Evolutionary conservation across 1,284 basidiomycete species (phyloP).

Genomic region (Cutaneotrichosporon sp.): DNA sequence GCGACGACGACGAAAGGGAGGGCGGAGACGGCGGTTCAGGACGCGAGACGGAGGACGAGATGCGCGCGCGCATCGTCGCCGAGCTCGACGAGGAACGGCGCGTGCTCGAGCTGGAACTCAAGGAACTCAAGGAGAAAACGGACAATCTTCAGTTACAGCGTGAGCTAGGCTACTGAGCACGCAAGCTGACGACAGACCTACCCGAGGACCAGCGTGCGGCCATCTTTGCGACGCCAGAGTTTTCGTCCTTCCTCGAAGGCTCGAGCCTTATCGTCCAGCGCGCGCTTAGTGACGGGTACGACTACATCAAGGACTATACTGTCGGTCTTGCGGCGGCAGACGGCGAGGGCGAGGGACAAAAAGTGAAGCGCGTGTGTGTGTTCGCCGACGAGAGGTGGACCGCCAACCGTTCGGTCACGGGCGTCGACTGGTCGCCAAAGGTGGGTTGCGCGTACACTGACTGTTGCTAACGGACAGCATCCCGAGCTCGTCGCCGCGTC

Average conservation of each 20-base stretch:
- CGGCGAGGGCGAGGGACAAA: conserved; percentile 79
- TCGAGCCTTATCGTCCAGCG: conserved; percentile 93
- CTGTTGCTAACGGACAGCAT: conserved; percentile 57
- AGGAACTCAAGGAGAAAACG: conserved; percentile 69
- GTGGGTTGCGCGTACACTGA: conserved; percentile 48
- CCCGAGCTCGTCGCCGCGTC: conserved; percentile 91
- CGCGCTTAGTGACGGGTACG: conserved; percentile 92
- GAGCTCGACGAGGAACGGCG: conserved; percentile 57
- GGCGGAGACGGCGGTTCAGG: conserved; percentile 50
- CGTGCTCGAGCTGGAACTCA: conserved; percentile 69
- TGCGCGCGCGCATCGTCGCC: conserved; percentile 59
- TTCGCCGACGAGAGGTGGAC: conserved; percentile 84
- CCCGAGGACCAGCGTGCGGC: conserved; percentile 74
- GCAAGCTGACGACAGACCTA: conserved; percentile 56
- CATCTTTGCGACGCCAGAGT: conserved; percentile 79
- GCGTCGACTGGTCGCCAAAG: conserved; percentile 95
- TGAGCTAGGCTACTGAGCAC: conserved; percentile 11
- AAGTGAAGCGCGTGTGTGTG: conserved; percentile 78
- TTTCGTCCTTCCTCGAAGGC: conserved; percentile 86
- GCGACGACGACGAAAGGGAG: conserved; percentile 43
- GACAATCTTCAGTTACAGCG: conserved; percentile 56
- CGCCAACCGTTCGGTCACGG: conserved; percentile 88
- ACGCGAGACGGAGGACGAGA: conserved; percentile 62
- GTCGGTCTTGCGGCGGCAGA: conserved; percentile 68
- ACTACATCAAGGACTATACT: conserved; percentile 93